Evolutionary conservation across 805 yeast genomes (phyloP), one percentile per base, ranked within the genome.

Genomic region (Schwanniomyces pseudopolymorphus): DNA sequence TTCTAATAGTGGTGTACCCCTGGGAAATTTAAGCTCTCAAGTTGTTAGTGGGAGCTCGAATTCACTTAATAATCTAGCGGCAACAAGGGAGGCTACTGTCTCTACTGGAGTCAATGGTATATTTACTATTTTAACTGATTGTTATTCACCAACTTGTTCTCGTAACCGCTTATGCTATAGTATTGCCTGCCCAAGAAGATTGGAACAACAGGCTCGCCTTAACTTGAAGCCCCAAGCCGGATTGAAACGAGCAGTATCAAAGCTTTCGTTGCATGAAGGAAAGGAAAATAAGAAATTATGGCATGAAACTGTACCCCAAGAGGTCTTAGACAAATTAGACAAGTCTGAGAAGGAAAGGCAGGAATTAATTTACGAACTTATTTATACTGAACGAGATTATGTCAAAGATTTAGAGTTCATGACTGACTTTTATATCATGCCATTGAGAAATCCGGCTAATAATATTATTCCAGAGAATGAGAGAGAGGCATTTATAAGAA

Each of bases 61-160:
- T 17, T 40, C 45, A 33, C 28, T 35, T 17, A 33, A n/a, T 33
- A 33, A 31, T 24, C 9, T 24, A 17, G n/a, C 17, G 2, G 16
- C 6, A 4, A 13, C 25, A 6, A 45, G 43, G 33, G 53, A 46
- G 27, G 36, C 48, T 21, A 44, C 46, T 22, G 49, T 52, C 13
- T 46, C 63, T 14, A 63, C 70, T 4, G 72, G 74, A 0, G 90
- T 89, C 9, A 88, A 88, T 64, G 99, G 99, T 55, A 96, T 94
- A 3, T 94, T 92, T 60, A 92, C 97, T 0, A 71, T 92, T 37
- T 72, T 94, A 51, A 88, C 97, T 0, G 96, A 91, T 60, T 94
- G 99, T 68, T 94, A 94, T 60, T 90, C 97, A 0, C 96, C 99
- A 27, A 94, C 99, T 0, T 94, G 99, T 68, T 84, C 96, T 4